Evolutionary conservation across 2,329 filamentous ascomycete species (phyloP), one percentile per base, ranked within the genome.

Genomic region (Diaporthe eres): DNA sequence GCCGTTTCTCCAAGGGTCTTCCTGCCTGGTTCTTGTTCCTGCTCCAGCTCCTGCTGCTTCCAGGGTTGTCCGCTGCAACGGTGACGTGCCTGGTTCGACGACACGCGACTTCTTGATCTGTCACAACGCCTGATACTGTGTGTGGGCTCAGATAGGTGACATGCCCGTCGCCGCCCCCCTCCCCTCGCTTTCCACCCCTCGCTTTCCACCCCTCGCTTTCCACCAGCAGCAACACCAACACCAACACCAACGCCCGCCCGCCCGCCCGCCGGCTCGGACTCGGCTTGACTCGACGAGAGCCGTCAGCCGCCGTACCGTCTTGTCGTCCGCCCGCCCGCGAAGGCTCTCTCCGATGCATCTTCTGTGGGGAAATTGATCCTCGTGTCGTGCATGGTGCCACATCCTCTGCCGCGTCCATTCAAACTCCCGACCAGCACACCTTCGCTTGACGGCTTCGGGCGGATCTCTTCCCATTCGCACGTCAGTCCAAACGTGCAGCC

Each of bases 361-460:
- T 9, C 44, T 53, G 65, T 68, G 65, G 65, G 28, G 65, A 68
- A 25, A 37, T 31, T 39, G 39, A 58, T 60, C 44, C 53, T 60
- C 70, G 44, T 72, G 70, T 60, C 39, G 55, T 68, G 65, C 65
- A 53, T 53, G 47, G 47, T 51, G 47, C 47, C 65, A 68, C 65
- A 68, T 34, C 44, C 63, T 68, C 70, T 72, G 55, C 28, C 70
- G 47, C 34, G 57, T 13, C 55, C 42, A 61, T 39, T 25, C 42
- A 60, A 12, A 5, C 31, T 19, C 42, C 44, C 44, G 15, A 28
- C 42, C 70, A 39, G 8, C 55, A 72, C 42, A 72, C 57, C 31
- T 61, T 63, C 57, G 70, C 70, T 53, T 72, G 47, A 72, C 70
- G 70, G 44, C 51, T 47, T 19, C 44, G 47, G 31, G 22, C 70